Evolutionary conservation across 2,329 filamentous ascomycete species (phyloP), one percentile per base, ranked within the genome.

Genomic region (Cyanodermella asteris): DNA sequence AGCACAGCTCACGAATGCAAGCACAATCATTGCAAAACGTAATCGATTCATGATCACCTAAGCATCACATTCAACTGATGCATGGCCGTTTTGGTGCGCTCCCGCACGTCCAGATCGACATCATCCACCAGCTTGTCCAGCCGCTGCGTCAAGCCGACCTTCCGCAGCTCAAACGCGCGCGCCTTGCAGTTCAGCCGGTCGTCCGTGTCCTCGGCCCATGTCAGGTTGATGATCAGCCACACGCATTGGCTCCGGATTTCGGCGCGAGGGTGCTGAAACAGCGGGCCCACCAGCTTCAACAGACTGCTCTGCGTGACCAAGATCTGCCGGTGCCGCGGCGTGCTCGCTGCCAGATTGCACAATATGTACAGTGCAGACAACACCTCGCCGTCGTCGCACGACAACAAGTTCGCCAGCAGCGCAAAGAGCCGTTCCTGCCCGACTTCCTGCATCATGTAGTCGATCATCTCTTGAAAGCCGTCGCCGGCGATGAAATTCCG

Each of bases 191-290:
- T 64, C 13, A 58, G 52, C 12, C 57, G 53, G 36, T 91, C 81
- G 16, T 49, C 58, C 5, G 63, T 58, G 38, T 84, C 72, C 32
- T 93, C 82, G 32, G 72, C 61, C 58, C 73, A 90, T 1, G 77
- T 75, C 21, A 97, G 60, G 43, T 93, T 93, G 43, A 72, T 75
- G 22, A 90, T 61, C 21, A 91, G 59, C 61, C 82, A 84, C 34
- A 78, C 80, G 36, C 87, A 67, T 22, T 72, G 72, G 12, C 71
- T 61, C 5, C 84, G 70, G 5, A 97, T 72, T 20, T 74, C 66
- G 22, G 64, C 62, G 41, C 75, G 67, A 21, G 66, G 62, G 46
- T 80, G 77, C 22, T 56, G 63, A 38, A 87, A 75, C 28, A 91
- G 70, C 10, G 65, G 64, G 6, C 72, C 61, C 23, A 91, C 56